phyloP scores from a whole-genome alignment of 2,329 filamentous ascomycete species.

The Venturia nashicola region DNA sequence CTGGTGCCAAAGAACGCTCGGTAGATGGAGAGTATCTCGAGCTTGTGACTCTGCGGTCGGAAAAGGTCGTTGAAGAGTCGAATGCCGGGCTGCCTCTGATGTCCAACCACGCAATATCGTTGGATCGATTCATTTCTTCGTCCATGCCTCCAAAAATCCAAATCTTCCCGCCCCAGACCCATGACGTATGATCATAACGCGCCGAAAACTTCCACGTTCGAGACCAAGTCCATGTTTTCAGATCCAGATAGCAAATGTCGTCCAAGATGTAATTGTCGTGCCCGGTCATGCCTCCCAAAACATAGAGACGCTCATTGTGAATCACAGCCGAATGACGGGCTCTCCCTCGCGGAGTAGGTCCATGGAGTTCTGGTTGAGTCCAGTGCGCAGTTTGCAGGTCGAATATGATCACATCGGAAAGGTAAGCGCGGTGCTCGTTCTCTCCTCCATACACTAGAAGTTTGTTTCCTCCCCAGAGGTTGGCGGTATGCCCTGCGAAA shows the following conservation, averaged over 20 bases:
- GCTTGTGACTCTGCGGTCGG: background rate
- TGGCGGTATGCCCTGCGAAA: slow-evolving; percentile 73
- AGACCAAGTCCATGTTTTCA: slow-evolving; percentile 98
- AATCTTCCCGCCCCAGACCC: slow-evolving; percentile 82
- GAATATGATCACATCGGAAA: slow-evolving; percentile 92
- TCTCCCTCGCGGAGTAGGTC: slow-evolving; percentile 75
- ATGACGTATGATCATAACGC: slow-evolving; percentile 88
- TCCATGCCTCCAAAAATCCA: slow-evolving; percentile 96
- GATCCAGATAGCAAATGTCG: slow-evolving; percentile 90
- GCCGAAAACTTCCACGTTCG: slow-evolving; percentile 90
- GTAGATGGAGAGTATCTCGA: background rate
- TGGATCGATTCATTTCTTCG: slow-evolving; percentile 92
- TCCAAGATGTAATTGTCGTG: slow-evolving; percentile 86
- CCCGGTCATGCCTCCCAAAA: slow-evolving; percentile 90
- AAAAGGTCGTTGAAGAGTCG: slow-evolving; percentile 5
- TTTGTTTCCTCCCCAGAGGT: slow-evolving; percentile 85
- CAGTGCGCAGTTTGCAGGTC: slow-evolving; percentile 89
- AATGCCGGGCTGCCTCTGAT: slow-evolving; percentile 83
- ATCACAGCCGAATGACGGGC: slow-evolving; percentile 89
- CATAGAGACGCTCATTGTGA: slow-evolving; percentile 92
- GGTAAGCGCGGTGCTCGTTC: slow-evolving; percentile 91
- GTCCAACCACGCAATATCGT: slow-evolving; percentile 95
- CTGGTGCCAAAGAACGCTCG: slow-evolving; percentile 15
- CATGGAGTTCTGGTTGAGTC: slow-evolving; percentile 81
- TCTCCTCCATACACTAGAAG: slow-evolving; percentile 96